Evolutionary conservation across 176 grass and related monocot genomes (phyloP).

Genomic region (Paspalum notatum): DNA sequence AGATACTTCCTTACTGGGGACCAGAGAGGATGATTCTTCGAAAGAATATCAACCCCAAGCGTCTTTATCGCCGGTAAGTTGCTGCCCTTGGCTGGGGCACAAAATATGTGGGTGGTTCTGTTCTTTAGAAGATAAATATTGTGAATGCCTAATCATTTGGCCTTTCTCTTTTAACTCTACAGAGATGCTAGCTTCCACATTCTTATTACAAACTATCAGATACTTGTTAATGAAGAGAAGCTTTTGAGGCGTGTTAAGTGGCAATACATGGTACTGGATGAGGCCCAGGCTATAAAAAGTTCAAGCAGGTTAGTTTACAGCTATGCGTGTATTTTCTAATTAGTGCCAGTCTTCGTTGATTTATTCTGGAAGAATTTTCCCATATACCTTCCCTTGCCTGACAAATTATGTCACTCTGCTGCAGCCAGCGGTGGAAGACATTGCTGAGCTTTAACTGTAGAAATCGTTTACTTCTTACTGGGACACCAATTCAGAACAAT

Average conservation of each 20-base stretch:
- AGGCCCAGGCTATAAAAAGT: constrained; percentile 99
- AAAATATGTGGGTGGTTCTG: neutral
- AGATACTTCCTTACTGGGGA: constrained; percentile 98
- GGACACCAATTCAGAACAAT: constrained; percentile 98
- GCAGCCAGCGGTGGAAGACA: constrained; percentile 97
- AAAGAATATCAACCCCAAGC: constrained; percentile 96
- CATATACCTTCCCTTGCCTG: constrained; percentile 23
- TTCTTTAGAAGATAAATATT: constrained; percentile 17
- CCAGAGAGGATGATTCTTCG: constrained; percentile 78
- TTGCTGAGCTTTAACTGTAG: constrained; percentile 99
- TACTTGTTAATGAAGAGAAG: constrained; percentile 97
- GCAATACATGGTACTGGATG: constrained; percentile 99
- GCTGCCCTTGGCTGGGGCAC: neutral
- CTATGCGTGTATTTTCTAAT: neutral
- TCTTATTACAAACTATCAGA: constrained; percentile 98
- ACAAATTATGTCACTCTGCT: constrained; percentile 38
- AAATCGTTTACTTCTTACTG: constrained; percentile 98
- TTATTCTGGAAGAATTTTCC: constrained; percentile 10
- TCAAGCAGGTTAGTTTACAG: constrained; percentile 74
- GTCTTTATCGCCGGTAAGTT: constrained; percentile 87
- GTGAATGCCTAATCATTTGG: constrained; percentile 28
- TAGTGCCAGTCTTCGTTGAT: constrained; percentile 11
- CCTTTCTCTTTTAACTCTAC: constrained; percentile 30
- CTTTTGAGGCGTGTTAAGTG: constrained; percentile 94
- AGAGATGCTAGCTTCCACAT: constrained; percentile 98